Evolutionary conservation across 2,329 filamentous ascomycete species (phyloP), one percentile per base, ranked within the genome.

Genomic region (Neurospora sp.): DNA sequence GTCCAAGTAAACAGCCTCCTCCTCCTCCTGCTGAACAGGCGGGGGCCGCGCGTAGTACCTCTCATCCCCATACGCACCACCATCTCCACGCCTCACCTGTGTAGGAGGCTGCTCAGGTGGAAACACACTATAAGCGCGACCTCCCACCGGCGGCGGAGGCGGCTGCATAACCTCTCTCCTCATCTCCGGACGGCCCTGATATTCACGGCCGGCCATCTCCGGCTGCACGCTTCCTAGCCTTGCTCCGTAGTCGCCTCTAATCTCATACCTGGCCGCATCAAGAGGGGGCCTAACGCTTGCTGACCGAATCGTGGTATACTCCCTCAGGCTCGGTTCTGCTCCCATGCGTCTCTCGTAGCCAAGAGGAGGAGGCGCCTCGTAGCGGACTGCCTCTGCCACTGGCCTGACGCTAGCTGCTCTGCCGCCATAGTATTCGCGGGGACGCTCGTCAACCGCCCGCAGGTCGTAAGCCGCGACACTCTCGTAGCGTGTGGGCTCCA

Each of bases 181-280:
- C 67, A 73, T 78, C 72, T 81, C 83, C 75, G 75, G 82, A 73
- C 75, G 78, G 40, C 78, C 78, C 67, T 38, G 40, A 76, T 88
- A 88, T 68, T 87, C 85, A 66, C 83, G 78, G n/a, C 77, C 78
- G 28, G 81, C 78, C 33, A 79, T 77, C 43, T 84, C 83, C 23
- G 89, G 88, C 66, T 88, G 85, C 40, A 87, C 85, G 76, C 88
- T 91, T 36, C 80, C 79, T 41, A 82, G 77, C 23, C 82, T 79
- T 70, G 80, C 77, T 17, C 74, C 72, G 69, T 79, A 81, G 39
- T 79, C 78, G 67, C 75, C 69, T 5, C 75, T 74, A 15, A 76
- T 68, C 65, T 80, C 79, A 57, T 84, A 72, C 37, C 70, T 69
- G 46, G 71, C 40, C 6, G 57, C 66, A 39, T 57, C 66, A 41